Percentiles rank a stretch among this genome's conserved stretches.
Conservation (phyloP, 768 basidiomycete species). For the Leccinum incarnatum region DNA sequence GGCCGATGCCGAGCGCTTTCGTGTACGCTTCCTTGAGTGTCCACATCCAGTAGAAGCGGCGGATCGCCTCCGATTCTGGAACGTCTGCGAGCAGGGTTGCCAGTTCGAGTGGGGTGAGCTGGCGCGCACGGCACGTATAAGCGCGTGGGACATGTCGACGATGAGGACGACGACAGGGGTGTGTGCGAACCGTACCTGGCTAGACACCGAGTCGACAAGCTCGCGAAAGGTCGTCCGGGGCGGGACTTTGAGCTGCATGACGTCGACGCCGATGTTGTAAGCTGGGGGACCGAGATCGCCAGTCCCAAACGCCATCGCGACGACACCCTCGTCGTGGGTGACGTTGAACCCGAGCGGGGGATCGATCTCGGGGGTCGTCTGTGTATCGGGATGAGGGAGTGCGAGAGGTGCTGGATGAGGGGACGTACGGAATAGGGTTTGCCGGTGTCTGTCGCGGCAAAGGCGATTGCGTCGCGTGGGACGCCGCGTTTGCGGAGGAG, state of each 20-base stretch:
- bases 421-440: constrained; percentile 75
- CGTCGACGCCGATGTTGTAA: constrained; percentile 65
- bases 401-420: neutral
- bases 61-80: constrained; percentile 50
- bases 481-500: constrained; percentile 61
- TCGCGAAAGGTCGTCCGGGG: constrained; percentile 51
- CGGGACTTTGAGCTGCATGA: constrained; percentile 75
- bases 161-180: neutral
- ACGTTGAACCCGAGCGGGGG: constrained; percentile 77
- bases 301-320: constrained; percentile 60
- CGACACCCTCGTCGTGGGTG: constrained; percentile 72
- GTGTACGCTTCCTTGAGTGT: constrained; percentile 91
- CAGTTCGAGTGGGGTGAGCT: constrained; percentile 44
- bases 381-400: constrained; percentile 1
- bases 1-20: constrained; percentile 79
- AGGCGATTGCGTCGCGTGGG: constrained; percentile 42
- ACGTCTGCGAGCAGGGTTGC: constrained; percentile 34
- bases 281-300: constrained; percentile 54
- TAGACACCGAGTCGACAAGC: constrained; percentile 62
- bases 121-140: constrained; percentile 8
- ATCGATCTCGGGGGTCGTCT: constrained; percentile 45
- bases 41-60: constrained; percentile 79
- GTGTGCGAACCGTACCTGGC: constrained; percentile 47
- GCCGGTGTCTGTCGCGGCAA: constrained; percentile 57
- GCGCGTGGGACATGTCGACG: neutral